Base-by-base conservation (phyloP, 2,329 filamentous ascomycete genomes). In the Aspergillus sp. region DNA sequence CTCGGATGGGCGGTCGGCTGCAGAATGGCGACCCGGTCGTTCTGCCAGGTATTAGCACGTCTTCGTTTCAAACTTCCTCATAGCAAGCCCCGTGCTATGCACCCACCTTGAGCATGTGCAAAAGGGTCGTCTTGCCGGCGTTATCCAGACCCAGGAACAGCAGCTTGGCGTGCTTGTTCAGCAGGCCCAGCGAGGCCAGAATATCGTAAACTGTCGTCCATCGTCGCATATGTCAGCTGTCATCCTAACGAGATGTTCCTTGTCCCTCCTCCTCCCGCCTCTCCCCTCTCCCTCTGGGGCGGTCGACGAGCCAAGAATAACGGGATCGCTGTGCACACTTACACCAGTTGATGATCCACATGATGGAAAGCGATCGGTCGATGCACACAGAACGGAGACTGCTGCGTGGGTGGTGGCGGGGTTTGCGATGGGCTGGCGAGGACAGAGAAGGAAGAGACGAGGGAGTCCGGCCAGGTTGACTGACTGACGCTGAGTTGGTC, bases 341-440 rank as follows among this genome's bases (percentile, higher is more conserved):
- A 95, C 90, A 95, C 91, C 91, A 96, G 84, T 93, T 91, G 72
- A 96, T 78, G 74, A 96, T 88, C 90, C 90, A 96, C 91, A 96
- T 96, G 60, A 69, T 59, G 63, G 25, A 44, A 19, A 36, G 44
- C 48, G 36, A n/a, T 41, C 34, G 49, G 48, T 45, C 34, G 47
- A 45, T 5, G 9, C 52, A 44, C 20, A 20, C 17, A 42, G 29
- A 36, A 17, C 17, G 49, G 49, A 50, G 42, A 45, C 41, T 43
- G 54, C 51, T 56, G 56, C 53, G 57, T 29, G 25, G 25, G 23
- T 55, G 51, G 51, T 49, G 55, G 50, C 44, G 52, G 55, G 60
- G 55, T 55, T 59, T 38, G 45, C 34, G 20, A 48, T 42, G 40
- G 14, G 40, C 40, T 42, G 40, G 46, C 46, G 52, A 25, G 43